Evolutionary conservation across 805 yeast species (phyloP), one percentile per base, ranked within the genome.

Genomic region (Torulaspora microellipsoides): DNA sequence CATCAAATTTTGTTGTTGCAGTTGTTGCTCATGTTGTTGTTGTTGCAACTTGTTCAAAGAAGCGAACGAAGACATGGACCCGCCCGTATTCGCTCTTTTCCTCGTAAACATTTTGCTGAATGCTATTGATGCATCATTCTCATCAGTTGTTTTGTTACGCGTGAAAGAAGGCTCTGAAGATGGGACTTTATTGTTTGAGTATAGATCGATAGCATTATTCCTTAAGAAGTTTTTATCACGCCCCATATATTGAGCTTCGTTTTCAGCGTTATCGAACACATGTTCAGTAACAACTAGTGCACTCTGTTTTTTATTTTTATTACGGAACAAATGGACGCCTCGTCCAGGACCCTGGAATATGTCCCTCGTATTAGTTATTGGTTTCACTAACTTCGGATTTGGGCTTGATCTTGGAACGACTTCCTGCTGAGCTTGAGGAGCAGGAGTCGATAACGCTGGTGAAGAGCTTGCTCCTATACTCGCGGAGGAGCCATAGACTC

Each of bases 41-140:
- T 34, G 46, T 27, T 44, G 46, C 25, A 43, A 45, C 30, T 47
- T 38, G 40, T 35, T 42, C 42, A 32, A 34, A 35, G 63, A 59
- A 30, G 48, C 44, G 34, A 52, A 38, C 31, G 64, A 58, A 46
- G 57, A 52, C 52, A 52, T 56, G 46, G 68, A 59, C 48, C 58
- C 60, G 48, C 52, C 53, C 38, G 61, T 60, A 42, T 58, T 59
- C 36, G 62, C 51, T 43, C 60, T 52, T 43, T 59, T 62, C 45
- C 58, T 54, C n/a, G 59, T 53, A 42, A 62, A 60, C 53, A 64
- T 53, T 40, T 62, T 64, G 40, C 60, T 60, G 35, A 64, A 64
- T 43, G 66, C 68, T 25, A 62, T 53, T 7, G 67, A 59, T 4
- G 68, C 68, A 48, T 64, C 68, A 46, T 64, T 64, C 34, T 62